Base-by-base conservation (phyloP, 2,329 filamentous ascomycete species). In the Epichloe bromicola region DNA sequence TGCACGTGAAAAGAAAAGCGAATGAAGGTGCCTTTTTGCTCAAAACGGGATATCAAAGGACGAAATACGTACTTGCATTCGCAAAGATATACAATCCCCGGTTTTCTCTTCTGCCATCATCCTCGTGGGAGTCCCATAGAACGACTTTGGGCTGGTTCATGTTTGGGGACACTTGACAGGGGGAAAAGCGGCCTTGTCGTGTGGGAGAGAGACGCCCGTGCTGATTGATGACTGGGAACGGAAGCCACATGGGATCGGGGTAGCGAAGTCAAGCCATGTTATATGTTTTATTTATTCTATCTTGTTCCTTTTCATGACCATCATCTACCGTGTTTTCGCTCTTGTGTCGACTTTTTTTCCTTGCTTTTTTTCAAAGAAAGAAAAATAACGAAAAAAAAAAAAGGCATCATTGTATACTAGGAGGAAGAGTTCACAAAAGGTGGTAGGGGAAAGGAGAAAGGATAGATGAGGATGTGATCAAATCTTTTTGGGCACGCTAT, bases 21-120 rank as follows among this genome's bases (percentile, higher is more conserved):
- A 51, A 51, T 41, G 40, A 50, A 44, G 49, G 36, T 44, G 48
- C 51, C 38, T 56, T 45, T 23, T 23, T n/a, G n/a, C n/a, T 10
- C 5, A 43, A 45, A 41, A 39, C 33, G 11, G 30, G 30, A 43
- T 19, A 26, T n/a, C 11, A 12, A 49, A 42, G 34, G 15, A n/a
- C 19, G 39, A 40, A 17, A n/a, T 38, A 23, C 38, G n/a, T 30
- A 39, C 26, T 26, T 50, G 42, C 34, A 46, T 50, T 50, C 46
- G 47, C 47, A 49, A 10, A 42, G 19, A 42, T 26, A 42, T 23
- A 11, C 8, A 10, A 10, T 3, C 26, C 8, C 26, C 11, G 7
- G 15, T 38, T 4, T 7, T 17, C 38, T 19, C 8, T 17, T 33
- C 34, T 49, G 14, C 41, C 34, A 37, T 49, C n/a, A 49, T 49